Evolutionary conservation across 768 basidiomycete genomes (phyloP).

Genomic region (Termitomyces sp.): DNA sequence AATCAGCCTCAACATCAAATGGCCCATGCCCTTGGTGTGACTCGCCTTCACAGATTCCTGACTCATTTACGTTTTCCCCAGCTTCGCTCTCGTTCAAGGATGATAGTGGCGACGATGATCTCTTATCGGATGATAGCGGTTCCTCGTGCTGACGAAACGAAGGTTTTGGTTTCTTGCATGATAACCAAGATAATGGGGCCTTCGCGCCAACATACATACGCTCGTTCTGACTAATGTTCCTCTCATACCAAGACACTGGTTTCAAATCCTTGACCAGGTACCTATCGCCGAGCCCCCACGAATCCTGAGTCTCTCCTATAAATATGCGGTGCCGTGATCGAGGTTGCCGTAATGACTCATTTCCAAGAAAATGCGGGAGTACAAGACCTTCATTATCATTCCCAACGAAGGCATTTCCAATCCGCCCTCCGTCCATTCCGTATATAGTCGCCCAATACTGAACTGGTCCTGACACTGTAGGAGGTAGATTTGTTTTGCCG

Average conservation of each 20-base stretch:
- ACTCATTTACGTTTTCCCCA: neutral
- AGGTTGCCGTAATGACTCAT: neutral
- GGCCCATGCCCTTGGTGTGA: conserved; percentile 8
- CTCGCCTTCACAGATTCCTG: conserved; percentile 14
- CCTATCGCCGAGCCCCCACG: conserved; percentile 21
- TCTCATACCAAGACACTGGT: conserved; percentile 8
- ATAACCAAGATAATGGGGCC: conserved; percentile 1
- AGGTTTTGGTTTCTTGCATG: neutral
- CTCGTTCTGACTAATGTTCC: conserved; percentile 6
- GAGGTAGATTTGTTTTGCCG: conserved; percentile 6
- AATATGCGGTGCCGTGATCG: conserved; percentile 18
- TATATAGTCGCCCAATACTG: conserved; percentile 27
- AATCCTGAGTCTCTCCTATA: conserved; percentile 24
- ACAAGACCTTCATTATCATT: conserved; percentile 18
- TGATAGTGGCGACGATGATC: conserved; percentile 9
- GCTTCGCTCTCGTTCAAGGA: conserved; percentile 3
- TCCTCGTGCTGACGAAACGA: neutral
- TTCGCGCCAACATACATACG: conserved; percentile 15
- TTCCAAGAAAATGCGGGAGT: conserved; percentile 7
- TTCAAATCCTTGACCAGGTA: conserved; percentile 8
- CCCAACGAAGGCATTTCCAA: conserved; percentile 21
- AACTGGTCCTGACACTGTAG: conserved; percentile 13
- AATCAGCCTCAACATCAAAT: conserved; percentile 10
- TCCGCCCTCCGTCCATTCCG: conserved; percentile 20
- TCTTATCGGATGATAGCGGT: neutral